Base-by-base conservation (phyloP, 2,329 filamentous ascomycete genomes). In the Sclerotinia minor region DNA sequence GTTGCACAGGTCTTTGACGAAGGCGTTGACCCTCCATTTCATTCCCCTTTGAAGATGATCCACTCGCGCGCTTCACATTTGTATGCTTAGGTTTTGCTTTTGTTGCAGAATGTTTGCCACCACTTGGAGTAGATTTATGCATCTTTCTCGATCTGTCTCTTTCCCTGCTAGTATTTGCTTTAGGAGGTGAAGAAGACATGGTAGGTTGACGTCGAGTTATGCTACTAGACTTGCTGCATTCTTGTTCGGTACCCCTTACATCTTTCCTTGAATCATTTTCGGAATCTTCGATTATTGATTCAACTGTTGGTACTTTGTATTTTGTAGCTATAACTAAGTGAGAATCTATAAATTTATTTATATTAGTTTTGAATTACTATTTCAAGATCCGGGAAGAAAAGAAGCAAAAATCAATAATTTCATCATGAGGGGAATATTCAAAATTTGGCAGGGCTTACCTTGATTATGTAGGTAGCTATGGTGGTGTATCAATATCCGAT, bases 241-340 rank as follows among this genome's bases (percentile, higher is more conserved):
- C 68, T 29, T 68, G 66, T 38, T 71, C 69, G 47, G 58, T 68
- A 32, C 54, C 68, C 67, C 67, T 73, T 64, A 72, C 54, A 54
- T 67, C 67, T n/a, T 60, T 68, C 60, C 68, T 70, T 68, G 71
- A 64, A 66, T 74, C 74, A 71, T 75, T 72, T 53, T 76, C 74
- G 35, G 71, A 71, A 55, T 72, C 70, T 60, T 76, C 76, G 41
- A 72, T 60, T 24, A 77, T 77, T 44, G 73, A 64, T 68, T 75
- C 72, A 53, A 75, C 65, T 11, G 72, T 70, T 68, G 74, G 71
- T 64, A 64, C 58, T 44, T 50, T 73, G 64, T 76, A 75, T 69
- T 69, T 74, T 15, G 73, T 68, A 29, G 74, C 60, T 75, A 77
- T 77, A 53, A 65, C 67, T 66, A 29, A 64, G 38, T 8, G 38